phyloP scores from a whole-genome alignment of 495 filamentous ascomycete genomes.

The Penicillium odoratum region DNA sequence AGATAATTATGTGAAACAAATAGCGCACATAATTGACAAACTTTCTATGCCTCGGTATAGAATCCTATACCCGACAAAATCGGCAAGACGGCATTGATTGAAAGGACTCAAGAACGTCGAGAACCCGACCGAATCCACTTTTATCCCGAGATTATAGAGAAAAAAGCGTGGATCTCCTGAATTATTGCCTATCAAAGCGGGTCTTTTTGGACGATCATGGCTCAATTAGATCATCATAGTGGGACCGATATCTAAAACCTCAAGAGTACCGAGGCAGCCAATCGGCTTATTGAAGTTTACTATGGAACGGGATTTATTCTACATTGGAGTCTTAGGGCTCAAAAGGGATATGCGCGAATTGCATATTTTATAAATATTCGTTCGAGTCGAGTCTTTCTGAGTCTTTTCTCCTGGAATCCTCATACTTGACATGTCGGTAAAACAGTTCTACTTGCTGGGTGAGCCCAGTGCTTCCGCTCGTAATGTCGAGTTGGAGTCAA shows the following conservation, averaged over 20 bases:
- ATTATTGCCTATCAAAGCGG: background rate
- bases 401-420: background rate
- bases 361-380: constrained; percentile 16
- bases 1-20: background rate
- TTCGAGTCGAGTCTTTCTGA: background rate
- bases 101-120: background rate
- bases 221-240: background rate
- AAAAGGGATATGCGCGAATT: constrained; percentile 16
- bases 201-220: background rate
- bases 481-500: constrained; percentile 37
- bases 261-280: background rate
- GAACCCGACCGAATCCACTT: constrained; percentile 12
- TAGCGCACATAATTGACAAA: background rate
- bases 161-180: background rate
- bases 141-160: constrained; percentile 6
- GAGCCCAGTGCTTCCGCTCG: constrained; percentile 36
- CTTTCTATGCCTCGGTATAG: background rate
- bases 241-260: background rate
- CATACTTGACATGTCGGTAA: background rate
- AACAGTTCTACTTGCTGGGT: constrained; percentile 27
- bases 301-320: too few species aligned
- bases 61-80: background rate
- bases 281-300: background rate
- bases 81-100: background rate
- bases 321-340: constrained; percentile 4